Evolutionary conservation across 306 rosid genomes (phyloP).

Genomic region (Dryas drummondii): DNA sequence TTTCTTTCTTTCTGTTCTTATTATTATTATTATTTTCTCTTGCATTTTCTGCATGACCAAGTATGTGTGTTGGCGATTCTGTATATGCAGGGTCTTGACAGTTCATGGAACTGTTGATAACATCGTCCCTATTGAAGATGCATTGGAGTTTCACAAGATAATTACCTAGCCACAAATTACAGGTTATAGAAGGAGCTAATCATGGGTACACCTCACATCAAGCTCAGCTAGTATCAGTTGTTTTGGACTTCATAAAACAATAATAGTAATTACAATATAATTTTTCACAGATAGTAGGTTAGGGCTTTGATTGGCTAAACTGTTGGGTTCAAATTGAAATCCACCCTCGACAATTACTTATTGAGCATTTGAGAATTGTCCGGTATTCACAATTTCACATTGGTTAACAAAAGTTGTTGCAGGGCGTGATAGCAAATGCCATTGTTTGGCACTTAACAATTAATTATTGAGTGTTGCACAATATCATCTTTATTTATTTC

Average conservation of each 20-base stretch:
- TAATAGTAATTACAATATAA: too few relatives aligned
- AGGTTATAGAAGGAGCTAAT: constrained; percentile 59
- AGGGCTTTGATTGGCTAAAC: too few relatives aligned
- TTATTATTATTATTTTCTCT: background rate
- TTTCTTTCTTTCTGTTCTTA: background rate
- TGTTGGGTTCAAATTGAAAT: too few relatives aligned
- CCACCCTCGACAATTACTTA: too few relatives aligned
- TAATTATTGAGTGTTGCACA: too few relatives aligned
- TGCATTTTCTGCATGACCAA: background rate
- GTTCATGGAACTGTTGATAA: constrained; percentile 65
- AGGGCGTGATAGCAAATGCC: too few relatives aligned
- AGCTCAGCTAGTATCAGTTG: constrained; percentile 45
- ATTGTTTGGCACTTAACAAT: too few relatives aligned
- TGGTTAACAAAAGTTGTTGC: too few relatives aligned
- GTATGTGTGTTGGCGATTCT: background rate
- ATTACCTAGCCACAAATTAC: constrained; percentile 62
- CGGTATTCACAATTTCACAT: too few relatives aligned
- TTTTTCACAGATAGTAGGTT: too few relatives aligned
- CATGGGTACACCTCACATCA: constrained; percentile 51
- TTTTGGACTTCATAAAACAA: constrained; percentile 33
- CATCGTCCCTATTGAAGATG: constrained; percentile 41
- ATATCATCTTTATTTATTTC: too few relatives aligned
- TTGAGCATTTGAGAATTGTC: too few relatives aligned
- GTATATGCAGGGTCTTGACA: constrained; percentile 55
- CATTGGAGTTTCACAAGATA: constrained; percentile 55